phyloP scores from a whole-genome alignment of 176 grass and related monocot genomes.

The Avena insularis region DNA sequence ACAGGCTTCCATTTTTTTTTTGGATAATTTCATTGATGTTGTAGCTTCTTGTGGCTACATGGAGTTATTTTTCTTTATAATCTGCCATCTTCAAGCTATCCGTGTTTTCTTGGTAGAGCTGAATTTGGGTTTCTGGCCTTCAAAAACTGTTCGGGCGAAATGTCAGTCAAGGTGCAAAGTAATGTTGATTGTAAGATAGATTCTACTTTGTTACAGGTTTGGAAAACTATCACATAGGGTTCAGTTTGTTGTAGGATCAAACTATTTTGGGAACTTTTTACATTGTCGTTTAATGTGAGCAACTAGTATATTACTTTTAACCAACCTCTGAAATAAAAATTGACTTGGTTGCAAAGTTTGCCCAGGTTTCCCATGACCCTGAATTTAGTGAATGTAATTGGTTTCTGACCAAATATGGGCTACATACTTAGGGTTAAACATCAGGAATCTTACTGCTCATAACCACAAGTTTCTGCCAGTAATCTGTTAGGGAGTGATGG shows the following conservation, averaged over 20 bases:
- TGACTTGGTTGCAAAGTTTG: slow-evolving; percentile 3
- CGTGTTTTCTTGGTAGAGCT: slow-evolving; percentile 11
- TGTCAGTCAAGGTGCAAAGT: neutral
- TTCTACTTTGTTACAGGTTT: slow-evolving; percentile 13
- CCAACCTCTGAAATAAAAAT: neutral
- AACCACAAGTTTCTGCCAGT: neutral
- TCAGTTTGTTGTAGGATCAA: slow-evolving; percentile 12
- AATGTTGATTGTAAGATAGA: neutral
- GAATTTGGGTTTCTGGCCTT: slow-evolving; percentile 26
- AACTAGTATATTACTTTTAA: slow-evolving; percentile 22
- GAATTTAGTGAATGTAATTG: neutral
- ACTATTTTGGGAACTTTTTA: neutral
- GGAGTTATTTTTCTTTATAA: slow-evolving; percentile 21
- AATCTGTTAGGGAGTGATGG: neutral
- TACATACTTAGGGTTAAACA: slow-evolving; percentile 20
- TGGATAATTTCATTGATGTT: slow-evolving; percentile 2
- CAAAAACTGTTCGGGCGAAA: neutral
- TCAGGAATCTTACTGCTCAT: slow-evolving; percentile 9
- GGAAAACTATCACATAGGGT: neutral
- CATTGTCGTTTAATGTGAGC: neutral
- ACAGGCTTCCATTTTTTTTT: neutral
- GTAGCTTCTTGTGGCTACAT: slow-evolving; percentile 1
- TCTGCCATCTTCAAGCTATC: slow-evolving; percentile 6
- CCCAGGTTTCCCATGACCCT: neutral
- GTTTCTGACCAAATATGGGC: neutral